These are phyloP conservation scores for Stentor coeruleus DNA, from an alignment of 73 alveolate species.

Conservation along the genomic window DNA sequence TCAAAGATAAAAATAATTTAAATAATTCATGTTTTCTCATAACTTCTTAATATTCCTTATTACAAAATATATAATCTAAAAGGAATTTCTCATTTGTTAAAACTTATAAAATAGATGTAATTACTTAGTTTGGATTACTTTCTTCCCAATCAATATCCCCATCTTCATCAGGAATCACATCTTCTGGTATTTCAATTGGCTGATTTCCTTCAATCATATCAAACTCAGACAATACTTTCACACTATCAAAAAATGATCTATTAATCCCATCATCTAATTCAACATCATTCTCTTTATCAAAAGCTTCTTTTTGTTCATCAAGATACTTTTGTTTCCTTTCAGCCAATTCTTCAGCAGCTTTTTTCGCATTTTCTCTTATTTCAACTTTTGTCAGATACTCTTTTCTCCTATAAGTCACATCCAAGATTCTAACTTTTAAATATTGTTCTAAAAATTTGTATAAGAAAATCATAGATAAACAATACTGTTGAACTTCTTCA, in stretches of 20 bases:
- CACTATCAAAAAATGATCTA: constrained; percentile 58
- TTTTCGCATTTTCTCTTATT: constrained; percentile 51
- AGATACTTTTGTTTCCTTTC: constrained; percentile 37
- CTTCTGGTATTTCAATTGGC: constrained; percentile 72
- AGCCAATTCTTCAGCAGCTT: constrained; percentile 40
- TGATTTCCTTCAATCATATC: constrained; percentile 49
- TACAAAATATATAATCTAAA: too few relatives aligned
- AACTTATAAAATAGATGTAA: too few relatives aligned
- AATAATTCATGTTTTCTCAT: too few relatives aligned
- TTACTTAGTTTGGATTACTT: too few relatives aligned
- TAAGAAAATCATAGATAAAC: constrained; percentile 53
- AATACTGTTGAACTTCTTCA: constrained; percentile 66
- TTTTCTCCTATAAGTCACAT: constrained; percentile 53
- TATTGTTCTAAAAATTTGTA: constrained; percentile 57
- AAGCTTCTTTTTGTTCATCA: constrained; percentile 48
- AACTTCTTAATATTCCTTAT: too few relatives aligned
- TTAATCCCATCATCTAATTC: constrained; percentile 44
- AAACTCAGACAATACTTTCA: constrained; percentile 50
- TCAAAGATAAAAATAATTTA: too few relatives aligned
- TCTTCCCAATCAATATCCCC: constrained; percentile 19
- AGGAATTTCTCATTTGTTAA: too few relatives aligned
- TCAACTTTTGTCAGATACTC: constrained; percentile 48
- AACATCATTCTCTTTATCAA: constrained; percentile 37
- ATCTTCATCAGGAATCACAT: constrained; percentile 59
- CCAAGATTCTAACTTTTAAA: constrained; percentile 69